Base-by-base conservation (phyloP, 2,329 filamentous ascomycete genomes). In the Stachybotrys chartarum region DNA sequence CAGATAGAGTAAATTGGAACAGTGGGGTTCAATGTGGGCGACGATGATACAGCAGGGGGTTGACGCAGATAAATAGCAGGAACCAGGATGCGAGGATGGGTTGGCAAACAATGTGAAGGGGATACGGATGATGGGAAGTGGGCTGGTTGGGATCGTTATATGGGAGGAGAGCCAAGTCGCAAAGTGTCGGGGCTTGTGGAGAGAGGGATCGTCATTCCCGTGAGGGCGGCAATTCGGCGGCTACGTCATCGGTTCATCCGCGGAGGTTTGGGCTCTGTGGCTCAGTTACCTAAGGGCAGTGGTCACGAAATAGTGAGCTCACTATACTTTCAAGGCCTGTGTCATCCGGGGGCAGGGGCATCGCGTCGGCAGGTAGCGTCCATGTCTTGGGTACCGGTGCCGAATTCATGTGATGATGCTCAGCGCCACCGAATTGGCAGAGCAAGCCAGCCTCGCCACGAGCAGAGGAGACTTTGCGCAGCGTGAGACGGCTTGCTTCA, bases 11-110 rank as follows among this genome's bases (percentile, higher is more conserved):
- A n/a, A 35, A 39, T 17, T 7, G 31, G 17, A 32, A 52, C 12
- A 55, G 55, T 58, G 57, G 50, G 61, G 60, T 57, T 64, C 56
- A 55, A 60, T 50, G 30, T 24, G 47, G 30, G 32, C 52, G 52
- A 49, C 35, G 17, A 52, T n/a, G 35, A 14, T 44, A 17, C 53
- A 58, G 51, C 50, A 61, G 61, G 61, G 63, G 16, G 45, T 17
- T 8, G 45, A 17, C 18, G 18, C 18, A 47, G 45, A 47, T 17
- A 17, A n/a, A 47, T 10, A 8, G 17, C 8, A 47, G 7, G 16
- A 12, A 17, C 7, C 10, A 14, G 45, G 18, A 47, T 47, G 45
- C 10, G 10, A 47, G 17, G 10, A 47, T 42, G 8, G 35, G 8
- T 42, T 42, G 24, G 24, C 24, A 44, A 44, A n/a, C n/a, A 44